Base-by-base conservation (phyloP, 805 yeast genomes). In the Starmerella bombicola region DNA sequence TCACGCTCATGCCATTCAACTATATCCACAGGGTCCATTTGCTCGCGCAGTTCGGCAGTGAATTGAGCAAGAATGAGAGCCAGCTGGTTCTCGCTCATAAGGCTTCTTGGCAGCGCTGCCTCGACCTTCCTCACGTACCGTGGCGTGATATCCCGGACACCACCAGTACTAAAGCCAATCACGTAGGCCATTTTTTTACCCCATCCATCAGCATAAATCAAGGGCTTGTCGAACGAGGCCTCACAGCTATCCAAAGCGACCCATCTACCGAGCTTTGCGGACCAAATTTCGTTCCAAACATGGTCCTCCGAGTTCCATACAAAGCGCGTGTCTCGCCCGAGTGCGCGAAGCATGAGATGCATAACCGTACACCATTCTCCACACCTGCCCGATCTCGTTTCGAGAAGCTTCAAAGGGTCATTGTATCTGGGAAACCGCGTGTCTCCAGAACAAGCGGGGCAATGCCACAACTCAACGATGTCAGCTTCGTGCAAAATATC, bases 361-460 rank as follows among this genome's bases (percentile, higher is more conserved):
- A 86, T 85, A 47, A 88, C 74, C 51, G 81, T 80, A 41, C 86
- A 88, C 93, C 94, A 88, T 58, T 88, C 97, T 1, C 97, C 97
- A 60, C 97, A 88, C 35, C 97, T 67, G 0, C 97, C 97, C 25
- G 56, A 55, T 32, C 83, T 63, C 0, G 78, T 70, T 22, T 71
- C 63, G 13, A 88, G 59, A 19, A 88, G 61, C 44, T 69, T 72
- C 1, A 61, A 61, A 0, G 88, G 80, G 46, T 75, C 71, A 55
- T 80, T 78, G 54, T 80, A 80, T 28, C 97, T 65, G 1, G 95
- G 85, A 48, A 84, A 88, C 35, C 82, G 63, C 13, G 73, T 64
- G 1, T 42, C 39, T 0, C 40, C 30, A 2, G 56, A 47, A 58
- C 95, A 84, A 2, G 50, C 47, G 1, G 46, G 41, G 56, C 95